Evolutionary conservation across 176 grass and related monocot species (phyloP).

Genomic region (Oryza longistaminata): DNA sequence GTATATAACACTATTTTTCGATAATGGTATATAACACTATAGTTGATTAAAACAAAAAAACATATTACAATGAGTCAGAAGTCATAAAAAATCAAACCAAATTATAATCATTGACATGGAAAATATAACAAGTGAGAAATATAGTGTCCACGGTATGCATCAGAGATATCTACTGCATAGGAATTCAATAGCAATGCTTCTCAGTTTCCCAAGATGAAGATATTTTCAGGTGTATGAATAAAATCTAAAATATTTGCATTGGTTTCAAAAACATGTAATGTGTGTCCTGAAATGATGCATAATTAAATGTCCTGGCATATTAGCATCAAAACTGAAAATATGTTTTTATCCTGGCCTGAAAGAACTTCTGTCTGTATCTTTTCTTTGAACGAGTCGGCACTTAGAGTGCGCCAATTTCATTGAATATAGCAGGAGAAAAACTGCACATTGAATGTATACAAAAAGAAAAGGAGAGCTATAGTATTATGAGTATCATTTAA

Average conservation of each 20-base stretch:
- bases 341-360: background rate
- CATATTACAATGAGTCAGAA: background rate
- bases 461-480: too few relatives aligned
- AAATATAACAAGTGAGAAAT: background rate
- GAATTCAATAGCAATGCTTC: constrained; percentile 18
- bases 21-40: background rate
- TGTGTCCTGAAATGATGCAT: background rate
- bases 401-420: too few relatives aligned
- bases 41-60: background rate
- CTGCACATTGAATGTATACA: too few relatives aligned
- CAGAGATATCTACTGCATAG: background rate
- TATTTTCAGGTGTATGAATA: constrained; percentile 8
- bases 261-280: background rate
- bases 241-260: background rate
- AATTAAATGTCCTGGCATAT: background rate
- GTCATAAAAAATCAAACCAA: constrained; percentile 9
- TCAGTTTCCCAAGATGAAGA: background rate
- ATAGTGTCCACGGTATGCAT: background rate
- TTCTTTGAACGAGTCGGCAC: too few relatives aligned
- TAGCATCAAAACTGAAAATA: background rate
- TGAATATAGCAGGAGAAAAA: too few relatives aligned
- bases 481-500: background rate
- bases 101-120: constrained; percentile 1
- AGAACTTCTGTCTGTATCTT: background rate
- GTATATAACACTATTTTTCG: background rate